Conservation (phyloP, 306 rosid species). For the Casuarina glauca region DNA sequence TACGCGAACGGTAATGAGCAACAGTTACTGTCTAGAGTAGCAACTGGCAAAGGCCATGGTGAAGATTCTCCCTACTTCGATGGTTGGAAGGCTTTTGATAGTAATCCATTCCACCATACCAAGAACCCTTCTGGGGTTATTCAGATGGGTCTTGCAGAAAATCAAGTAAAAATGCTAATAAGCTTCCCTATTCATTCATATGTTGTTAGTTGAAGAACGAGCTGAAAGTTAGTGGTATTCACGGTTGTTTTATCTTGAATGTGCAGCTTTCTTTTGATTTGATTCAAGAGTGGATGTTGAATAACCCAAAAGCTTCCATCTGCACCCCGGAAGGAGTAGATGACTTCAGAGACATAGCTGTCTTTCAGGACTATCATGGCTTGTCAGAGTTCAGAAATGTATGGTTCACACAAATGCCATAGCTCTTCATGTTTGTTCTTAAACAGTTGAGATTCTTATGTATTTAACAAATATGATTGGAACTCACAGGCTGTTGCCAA, state of each 20-base stretch:
- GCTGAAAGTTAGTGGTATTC: neutral
- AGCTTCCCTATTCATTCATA: neutral
- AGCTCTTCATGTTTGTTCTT: neutral
- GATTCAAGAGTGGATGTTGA: constrained; percentile 57
- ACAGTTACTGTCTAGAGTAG: constrained; percentile 61
- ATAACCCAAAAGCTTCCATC: constrained; percentile 72
- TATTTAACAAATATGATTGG: neutral
- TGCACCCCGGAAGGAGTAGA: constrained; percentile 62
- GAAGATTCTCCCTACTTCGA: constrained; percentile 71
- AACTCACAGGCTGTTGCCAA: constrained; percentile 71
- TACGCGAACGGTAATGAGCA: constrained; percentile 25
- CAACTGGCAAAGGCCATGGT: constrained; percentile 68
- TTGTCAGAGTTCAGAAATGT: constrained; percentile 71
- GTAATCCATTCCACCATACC: constrained; percentile 61
- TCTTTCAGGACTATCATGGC: constrained; percentile 86
- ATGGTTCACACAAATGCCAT: constrained; percentile 2
- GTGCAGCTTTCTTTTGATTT: constrained; percentile 61
- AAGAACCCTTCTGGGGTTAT: constrained; percentile 67
- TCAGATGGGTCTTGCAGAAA: constrained; percentile 94
- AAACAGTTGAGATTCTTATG: neutral
- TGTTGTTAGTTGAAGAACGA: neutral
- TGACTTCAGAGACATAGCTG: constrained; percentile 55
- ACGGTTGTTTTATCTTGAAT: neutral
- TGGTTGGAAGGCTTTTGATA: constrained; percentile 82
- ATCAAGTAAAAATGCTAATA: constrained; percentile 46